phyloP scores from a whole-genome alignment of 768 basidiomycete species.

The Xerocomus potaroensis region DNA sequence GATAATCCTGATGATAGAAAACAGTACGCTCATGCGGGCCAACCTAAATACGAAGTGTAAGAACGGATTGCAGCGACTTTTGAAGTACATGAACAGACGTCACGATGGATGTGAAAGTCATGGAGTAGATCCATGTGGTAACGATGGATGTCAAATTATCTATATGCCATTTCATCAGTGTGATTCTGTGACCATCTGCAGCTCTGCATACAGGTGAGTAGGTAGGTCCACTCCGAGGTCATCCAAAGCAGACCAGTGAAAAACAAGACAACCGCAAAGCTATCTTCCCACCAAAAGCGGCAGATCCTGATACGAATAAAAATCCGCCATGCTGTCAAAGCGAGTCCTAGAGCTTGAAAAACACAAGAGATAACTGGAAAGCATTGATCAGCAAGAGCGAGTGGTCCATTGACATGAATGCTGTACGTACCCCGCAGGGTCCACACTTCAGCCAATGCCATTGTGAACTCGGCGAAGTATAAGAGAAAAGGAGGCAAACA shows the following conservation, averaged over 20 bases:
- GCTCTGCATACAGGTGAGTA: constrained; percentile 2
- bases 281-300: constrained; percentile 22
- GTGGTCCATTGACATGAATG: neutral
- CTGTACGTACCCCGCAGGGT: constrained; percentile 1
- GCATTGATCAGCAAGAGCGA: neutral
- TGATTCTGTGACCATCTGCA: neutral
- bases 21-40: constrained; percentile 17
- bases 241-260: constrained; percentile 13
- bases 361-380: constrained; percentile 7
- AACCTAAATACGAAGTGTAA: constrained; percentile 5
- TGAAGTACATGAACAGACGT: neutral
- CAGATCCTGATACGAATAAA: constrained; percentile 14
- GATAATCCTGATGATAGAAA: constrained; percentile 18
- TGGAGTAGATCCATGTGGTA: constrained; percentile 8
- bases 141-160: constrained; percentile 7
- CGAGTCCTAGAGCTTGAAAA: constrained; percentile 12
- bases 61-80: neutral
- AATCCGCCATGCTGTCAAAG: constrained; percentile 17
- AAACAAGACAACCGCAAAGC: constrained; percentile 10
- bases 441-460: neutral
- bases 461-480: neutral
- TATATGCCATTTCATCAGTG: neutral
- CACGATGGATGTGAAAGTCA: constrained; percentile 8
- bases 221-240: constrained; percentile 7
- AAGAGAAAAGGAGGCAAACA: neutral